phyloP scores from a whole-genome alignment of 805 yeast species.

The Yarrowia bubula region DNA sequence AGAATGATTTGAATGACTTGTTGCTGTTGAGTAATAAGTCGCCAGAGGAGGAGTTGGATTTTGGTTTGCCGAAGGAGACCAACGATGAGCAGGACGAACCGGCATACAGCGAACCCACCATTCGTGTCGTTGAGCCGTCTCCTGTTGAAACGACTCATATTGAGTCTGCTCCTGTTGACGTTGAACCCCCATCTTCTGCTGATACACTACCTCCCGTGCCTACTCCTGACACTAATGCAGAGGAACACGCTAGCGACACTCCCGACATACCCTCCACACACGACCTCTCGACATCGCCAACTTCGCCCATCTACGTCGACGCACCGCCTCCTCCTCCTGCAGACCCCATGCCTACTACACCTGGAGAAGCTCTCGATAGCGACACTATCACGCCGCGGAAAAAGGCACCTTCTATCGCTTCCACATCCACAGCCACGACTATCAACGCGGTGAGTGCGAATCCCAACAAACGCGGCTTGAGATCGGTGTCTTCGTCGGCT shows the following conservation, averaged over 20 bases:
- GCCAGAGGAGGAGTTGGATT: background rate
- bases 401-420: background rate
- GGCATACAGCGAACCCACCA: no score
- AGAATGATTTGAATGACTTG: constrained; percentile 7
- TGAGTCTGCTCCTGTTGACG: no score
- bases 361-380: background rate
- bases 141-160: no score
- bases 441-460: background rate
- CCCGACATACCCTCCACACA: background rate
- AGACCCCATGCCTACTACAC: background rate
- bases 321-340: background rate
- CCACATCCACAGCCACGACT: background rate
- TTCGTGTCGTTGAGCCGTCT: no score
- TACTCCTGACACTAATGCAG: background rate
- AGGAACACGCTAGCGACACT: no score
- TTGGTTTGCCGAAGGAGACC: no score
- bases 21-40: background rate
- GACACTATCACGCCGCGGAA: background rate
- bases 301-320: background rate
- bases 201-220: no score
- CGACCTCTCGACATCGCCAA: background rate
- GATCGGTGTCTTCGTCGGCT: constrained; percentile 19
- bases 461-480: background rate
- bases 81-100: no score
- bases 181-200: no score